phyloP scores from a whole-genome alignment of 169 alveolate genomes.

The Neospora caninum region DNA sequence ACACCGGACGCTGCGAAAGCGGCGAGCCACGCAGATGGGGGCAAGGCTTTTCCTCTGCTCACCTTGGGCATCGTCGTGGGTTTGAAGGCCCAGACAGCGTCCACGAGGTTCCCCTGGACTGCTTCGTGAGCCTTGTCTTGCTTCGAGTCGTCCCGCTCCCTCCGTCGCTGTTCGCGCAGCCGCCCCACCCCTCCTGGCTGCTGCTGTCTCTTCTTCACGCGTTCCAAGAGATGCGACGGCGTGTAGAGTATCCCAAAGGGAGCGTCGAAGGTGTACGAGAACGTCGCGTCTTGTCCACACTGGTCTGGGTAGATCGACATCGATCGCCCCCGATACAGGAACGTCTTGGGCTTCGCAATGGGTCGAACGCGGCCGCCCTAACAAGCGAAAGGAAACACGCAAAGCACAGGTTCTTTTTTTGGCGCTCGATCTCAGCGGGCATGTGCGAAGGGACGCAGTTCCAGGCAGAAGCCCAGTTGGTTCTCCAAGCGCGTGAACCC shows the following conservation, averaged over 20 bases:
- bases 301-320: slow-evolving; percentile 13
- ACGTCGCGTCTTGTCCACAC: slow-evolving; percentile 43
- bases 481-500: too few species aligned
- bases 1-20: too few species aligned
- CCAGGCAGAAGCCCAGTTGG: too few species aligned
- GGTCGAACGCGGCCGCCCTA: neutral
- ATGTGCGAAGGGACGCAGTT: too few species aligned
- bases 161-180: neutral
- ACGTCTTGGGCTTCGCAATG: neutral
- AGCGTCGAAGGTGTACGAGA: neutral
- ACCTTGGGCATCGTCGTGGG: neutral
- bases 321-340: neutral
- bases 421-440: too few species aligned
- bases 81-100: slow-evolving; percentile 9
- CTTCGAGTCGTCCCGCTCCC: neutral
- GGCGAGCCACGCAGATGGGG: too few species aligned
- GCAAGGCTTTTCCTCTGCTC: too few species aligned
- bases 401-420: too few species aligned
- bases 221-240: neutral
- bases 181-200: neutral
- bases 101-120: neutral
- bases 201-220: neutral
- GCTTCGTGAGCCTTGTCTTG: neutral
- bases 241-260: neutral
- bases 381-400: neutral